Evolutionary conservation across 768 basidiomycete species (phyloP).

Genomic region (Suillus spraguei): DNA sequence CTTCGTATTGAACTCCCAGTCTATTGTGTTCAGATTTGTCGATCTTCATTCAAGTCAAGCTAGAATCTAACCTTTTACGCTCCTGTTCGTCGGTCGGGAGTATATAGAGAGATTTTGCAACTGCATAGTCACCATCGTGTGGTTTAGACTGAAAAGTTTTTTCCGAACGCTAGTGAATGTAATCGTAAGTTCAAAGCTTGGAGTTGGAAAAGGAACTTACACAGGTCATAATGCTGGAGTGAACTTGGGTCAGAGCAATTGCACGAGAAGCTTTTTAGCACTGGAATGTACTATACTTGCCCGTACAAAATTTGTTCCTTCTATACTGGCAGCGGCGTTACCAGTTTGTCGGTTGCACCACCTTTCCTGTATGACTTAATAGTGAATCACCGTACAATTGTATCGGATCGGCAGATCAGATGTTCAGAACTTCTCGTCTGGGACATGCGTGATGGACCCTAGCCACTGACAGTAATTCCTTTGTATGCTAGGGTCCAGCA

Average conservation of each 20-base stretch:
- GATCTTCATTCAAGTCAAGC: neutral
- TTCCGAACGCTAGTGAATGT: neutral
- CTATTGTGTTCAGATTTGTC: conserved; percentile 11
- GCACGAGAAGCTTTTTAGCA: neutral
- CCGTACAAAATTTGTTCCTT: neutral
- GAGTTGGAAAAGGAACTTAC: neutral
- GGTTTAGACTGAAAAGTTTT: neutral
- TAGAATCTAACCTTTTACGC: conserved; percentile 20
- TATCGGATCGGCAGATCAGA: neutral
- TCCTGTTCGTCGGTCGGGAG: conserved; percentile 31
- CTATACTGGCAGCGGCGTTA: neutral
- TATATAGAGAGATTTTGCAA: conserved; percentile 19
- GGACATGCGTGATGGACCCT: neutral
- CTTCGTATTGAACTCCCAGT: conserved; percentile 18
- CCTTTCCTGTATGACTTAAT: neutral
- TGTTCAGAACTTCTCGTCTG: neutral
- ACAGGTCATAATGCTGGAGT: neutral
- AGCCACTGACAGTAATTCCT: neutral
- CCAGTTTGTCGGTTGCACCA: neutral
- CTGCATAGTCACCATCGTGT: neutral
- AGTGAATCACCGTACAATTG: neutral
- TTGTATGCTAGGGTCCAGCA: neutral
- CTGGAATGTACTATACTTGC: neutral
- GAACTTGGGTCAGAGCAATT: too few relatives aligned
- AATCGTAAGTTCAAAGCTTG: neutral